These are phyloP conservation scores for Boletus rubescentipes DNA, from an alignment of 768 basidiomycete genomes.

Conservation along the genomic window DNA sequence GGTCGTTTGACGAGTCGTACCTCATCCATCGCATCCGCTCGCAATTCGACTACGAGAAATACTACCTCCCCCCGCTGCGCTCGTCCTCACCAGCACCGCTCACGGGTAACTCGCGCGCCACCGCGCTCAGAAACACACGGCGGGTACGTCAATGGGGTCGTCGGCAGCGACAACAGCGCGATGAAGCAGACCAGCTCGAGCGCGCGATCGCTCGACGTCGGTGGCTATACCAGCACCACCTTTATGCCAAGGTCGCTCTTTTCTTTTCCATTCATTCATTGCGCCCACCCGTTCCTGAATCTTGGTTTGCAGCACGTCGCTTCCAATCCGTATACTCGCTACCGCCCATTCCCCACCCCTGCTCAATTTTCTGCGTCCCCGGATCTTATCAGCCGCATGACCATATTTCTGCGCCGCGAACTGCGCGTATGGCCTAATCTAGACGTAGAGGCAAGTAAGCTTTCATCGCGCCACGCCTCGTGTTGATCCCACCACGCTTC, in stretches of 20 bases:
- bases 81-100: conserved; percentile 45
- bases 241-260: conserved; percentile 79
- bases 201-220: conserved; percentile 68
- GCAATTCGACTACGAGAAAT: conserved; percentile 78
- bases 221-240: conserved; percentile 76
- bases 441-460: conserved; percentile 84
- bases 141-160: conserved; percentile 57
- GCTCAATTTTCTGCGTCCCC: conserved; percentile 77
- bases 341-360: conserved; percentile 88
- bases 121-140: conserved; percentile 31
- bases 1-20: conserved; percentile 60
- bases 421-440: conserved; percentile 83
- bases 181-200: conserved; percentile 71
- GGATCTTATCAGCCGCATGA: conserved; percentile 74
- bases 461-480: background rate
- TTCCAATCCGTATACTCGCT: conserved; percentile 81
- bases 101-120: conserved; percentile 26
- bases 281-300: conserved; percentile 1
- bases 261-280: background rate
- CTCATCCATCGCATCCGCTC: conserved; percentile 80
- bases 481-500: conserved; percentile 9
- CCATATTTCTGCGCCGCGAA: conserved; percentile 80
- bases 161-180: conserved; percentile 47
- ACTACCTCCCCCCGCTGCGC: conserved; percentile 67
- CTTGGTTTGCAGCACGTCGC: conserved; percentile 73